Conservation (phyloP, 352 stramenopile species). For the Phytophthora rubi region DNA sequence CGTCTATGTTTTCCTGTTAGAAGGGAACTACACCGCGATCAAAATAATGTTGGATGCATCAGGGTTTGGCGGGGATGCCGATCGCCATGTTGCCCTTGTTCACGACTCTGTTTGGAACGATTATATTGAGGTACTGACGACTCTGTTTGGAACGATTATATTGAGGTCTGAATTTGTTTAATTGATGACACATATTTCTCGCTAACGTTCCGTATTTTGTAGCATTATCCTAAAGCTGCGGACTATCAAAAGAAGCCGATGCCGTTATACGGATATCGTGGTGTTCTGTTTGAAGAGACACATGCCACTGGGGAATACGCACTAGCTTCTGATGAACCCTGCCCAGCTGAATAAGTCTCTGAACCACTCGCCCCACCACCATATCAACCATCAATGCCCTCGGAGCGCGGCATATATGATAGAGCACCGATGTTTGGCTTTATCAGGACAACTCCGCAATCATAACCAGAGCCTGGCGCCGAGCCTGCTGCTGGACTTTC, state of each 20-base stretch:
- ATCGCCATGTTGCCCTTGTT: not conserved
- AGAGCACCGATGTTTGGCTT: not conserved
- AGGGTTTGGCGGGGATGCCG: not conserved
- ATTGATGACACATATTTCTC: not conserved
- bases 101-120: not conserved
- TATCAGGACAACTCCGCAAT: not conserved
- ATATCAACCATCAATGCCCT: not conserved
- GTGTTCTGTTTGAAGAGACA: not conserved
- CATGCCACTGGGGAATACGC: not conserved
- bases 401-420: not conserved
- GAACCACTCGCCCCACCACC: not conserved
- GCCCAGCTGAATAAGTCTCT: not conserved
- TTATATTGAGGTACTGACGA: not conserved
- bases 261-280: not conserved
- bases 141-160: not conserved
- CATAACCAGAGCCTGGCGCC: not conserved
- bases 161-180: not conserved
- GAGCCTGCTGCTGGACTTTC: not conserved
- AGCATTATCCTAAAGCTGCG: not conserved
- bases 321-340: not conserved
- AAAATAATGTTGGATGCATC: not conserved
- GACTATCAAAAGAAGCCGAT: not conserved
- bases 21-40: not conserved
- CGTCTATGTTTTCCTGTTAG: not conserved
- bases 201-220: not conserved